Conservation (phyloP, 345 rosid species). For the Excoecaria agallocha region DNA sequence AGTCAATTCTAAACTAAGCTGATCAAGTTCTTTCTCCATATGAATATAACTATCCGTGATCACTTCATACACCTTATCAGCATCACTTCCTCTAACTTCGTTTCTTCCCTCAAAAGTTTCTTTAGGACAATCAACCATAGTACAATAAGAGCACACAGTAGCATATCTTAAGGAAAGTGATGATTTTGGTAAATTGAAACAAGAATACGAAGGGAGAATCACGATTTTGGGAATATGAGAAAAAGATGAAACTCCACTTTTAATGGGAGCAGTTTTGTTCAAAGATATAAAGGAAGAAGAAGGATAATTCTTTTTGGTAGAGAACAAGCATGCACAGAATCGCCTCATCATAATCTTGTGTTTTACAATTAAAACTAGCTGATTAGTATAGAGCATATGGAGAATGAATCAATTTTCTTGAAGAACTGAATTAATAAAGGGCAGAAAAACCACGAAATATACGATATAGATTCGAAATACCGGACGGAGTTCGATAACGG, state of each 20-base stretch:
- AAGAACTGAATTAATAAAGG: not conserved
- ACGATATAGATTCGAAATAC: not conserved
- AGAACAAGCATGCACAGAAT: not conserved
- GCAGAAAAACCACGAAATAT: not conserved
- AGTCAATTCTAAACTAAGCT: constrained; percentile 47
- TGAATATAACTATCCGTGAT: constrained; percentile 35
- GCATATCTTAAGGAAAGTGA: not conserved
- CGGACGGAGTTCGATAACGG: too few species aligned
- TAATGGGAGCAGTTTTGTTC: not conserved
- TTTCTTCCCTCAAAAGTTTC: constrained; percentile 17
- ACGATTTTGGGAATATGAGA: not conserved
- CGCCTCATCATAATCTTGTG: constrained; percentile 3
- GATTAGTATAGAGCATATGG: not conserved
- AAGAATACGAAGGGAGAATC: not conserved
- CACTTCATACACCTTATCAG: constrained; percentile 44
- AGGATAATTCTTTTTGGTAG: not conserved
- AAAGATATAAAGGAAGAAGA: not conserved
- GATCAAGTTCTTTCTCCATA: constrained; percentile 63
- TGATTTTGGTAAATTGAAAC: not conserved
- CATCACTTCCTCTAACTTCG: constrained; percentile 34
- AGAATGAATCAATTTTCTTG: not conserved
- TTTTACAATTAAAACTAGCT: not conserved
- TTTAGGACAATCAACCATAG: constrained; percentile 4
- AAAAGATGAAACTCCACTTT: not conserved
- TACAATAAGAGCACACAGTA: constrained; percentile 2